Evolutionary conservation across 2,329 filamentous ascomycete genomes (phyloP).

Genomic region (Beauveria sp.): DNA sequence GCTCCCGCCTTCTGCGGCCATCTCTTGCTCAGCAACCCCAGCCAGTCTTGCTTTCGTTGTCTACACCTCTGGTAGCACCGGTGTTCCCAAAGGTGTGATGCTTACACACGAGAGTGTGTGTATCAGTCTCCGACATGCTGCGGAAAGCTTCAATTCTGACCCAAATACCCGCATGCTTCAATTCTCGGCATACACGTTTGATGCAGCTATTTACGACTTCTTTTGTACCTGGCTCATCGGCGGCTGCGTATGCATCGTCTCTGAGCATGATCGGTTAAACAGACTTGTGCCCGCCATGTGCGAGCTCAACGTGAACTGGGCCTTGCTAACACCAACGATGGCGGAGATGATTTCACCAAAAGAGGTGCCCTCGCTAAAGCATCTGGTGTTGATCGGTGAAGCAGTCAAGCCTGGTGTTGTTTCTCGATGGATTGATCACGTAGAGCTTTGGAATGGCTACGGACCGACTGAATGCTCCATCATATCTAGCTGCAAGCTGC

Average conservation of each 20-base stretch:
- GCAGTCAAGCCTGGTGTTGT: constrained; percentile 25
- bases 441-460: constrained; percentile 31
- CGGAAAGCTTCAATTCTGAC: background rate
- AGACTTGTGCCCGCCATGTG: background rate
- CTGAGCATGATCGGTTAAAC: background rate
- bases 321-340: constrained; percentile 12
- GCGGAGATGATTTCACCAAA: background rate
- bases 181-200: constrained; percentile 9
- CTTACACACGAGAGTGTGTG: constrained; percentile 3
- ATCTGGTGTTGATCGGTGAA: constrained; percentile 14
- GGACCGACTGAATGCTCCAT: constrained; percentile 35
- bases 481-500: constrained; percentile 4
- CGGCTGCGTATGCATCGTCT: background rate
- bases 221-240: background rate
- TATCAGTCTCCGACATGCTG: background rate
- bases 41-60: background rate
- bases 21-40: background rate
- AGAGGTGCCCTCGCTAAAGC: background rate
- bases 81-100: background rate
- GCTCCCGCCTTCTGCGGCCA: background rate
- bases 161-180: constrained; percentile 4
- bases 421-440: constrained; percentile 15
- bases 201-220: background rate
- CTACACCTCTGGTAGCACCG: background rate
- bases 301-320: background rate